Conservation (phyloP, 352 stramenopile species). For the Labyrinthula sp. region DNA sequence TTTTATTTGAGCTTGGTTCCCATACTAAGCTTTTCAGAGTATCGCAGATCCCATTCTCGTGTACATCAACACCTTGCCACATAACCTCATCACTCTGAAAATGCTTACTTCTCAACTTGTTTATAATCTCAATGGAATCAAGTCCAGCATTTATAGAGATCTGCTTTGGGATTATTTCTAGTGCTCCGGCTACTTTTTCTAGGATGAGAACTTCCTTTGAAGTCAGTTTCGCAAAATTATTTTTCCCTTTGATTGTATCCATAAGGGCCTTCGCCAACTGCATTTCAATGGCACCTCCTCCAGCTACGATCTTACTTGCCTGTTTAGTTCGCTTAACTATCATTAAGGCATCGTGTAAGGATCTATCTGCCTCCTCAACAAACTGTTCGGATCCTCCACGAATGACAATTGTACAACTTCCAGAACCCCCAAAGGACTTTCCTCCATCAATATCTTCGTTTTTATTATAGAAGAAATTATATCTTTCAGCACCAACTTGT, state of each 20-base stretch:
- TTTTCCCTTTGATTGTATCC: slow-evolving; percentile 79
- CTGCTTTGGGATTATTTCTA: slow-evolving; percentile 92
- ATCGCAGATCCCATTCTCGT: slow-evolving; percentile 82
- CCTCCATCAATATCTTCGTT: too few relatives aligned
- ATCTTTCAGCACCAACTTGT: slow-evolving; percentile 85
- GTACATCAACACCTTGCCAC: slow-evolving; percentile 94
- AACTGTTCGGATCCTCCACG: slow-evolving; percentile 90
- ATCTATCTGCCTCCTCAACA: slow-evolving; percentile 89
- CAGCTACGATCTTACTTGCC: slow-evolving; percentile 49
- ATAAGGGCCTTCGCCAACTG: slow-evolving; percentile 36
- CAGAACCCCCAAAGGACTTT: too few relatives aligned
- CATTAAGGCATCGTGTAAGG: slow-evolving; percentile 92
- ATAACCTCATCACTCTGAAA: slow-evolving; percentile 59
- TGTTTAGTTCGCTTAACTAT: slow-evolving; percentile 86
- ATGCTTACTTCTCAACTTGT: slow-evolving; percentile 83
- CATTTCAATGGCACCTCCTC: slow-evolving; percentile 70
- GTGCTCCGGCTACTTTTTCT: slow-evolving; percentile 76
- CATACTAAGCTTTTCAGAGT: slow-evolving; percentile 88
- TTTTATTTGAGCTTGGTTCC: slow-evolving; percentile 96
- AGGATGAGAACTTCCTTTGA: slow-evolving; percentile 92
- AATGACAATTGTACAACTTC: slow-evolving; percentile 87
- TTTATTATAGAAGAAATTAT: slow-evolving; percentile 99
- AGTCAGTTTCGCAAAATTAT: too few relatives aligned
- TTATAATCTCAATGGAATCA: slow-evolving; percentile 90
- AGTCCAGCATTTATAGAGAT: slow-evolving; percentile 94